Conservation (phyloP, 2,329 filamentous ascomycete species). For the Fusarium napiforme region DNA sequence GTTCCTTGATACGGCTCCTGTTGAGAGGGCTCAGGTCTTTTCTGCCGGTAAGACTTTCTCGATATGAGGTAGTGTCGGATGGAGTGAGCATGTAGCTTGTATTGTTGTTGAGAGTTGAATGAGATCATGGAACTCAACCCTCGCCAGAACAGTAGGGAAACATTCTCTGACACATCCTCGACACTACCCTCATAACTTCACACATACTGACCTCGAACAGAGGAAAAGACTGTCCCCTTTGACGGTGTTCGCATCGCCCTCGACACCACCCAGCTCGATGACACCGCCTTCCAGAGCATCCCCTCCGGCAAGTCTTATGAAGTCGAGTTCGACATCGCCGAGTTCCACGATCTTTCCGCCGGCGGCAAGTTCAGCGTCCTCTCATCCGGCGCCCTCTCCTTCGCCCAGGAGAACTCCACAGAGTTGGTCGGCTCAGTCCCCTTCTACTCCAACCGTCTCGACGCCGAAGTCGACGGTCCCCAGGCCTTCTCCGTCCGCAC, state of each 20-base stretch:
- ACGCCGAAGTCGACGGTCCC: conserved; percentile 65
- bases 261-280: conserved; percentile 55
- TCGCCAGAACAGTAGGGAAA: neutral
- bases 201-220: conserved; percentile 33
- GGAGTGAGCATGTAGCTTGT: neutral
- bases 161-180: neutral
- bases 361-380: conserved; percentile 68
- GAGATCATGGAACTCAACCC: neutral
- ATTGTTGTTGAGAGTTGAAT: neutral
- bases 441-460: conserved; percentile 69
- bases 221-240: conserved; percentile 57
- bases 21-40: conserved; percentile 65
- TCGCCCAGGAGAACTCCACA: conserved; percentile 62
- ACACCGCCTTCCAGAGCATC: conserved; percentile 63
- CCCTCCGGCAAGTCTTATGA: conserved; percentile 61
- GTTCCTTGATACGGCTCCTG: conserved; percentile 62
- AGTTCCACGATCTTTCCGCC: conserved; percentile 62
- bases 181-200: no score
- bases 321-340: conserved; percentile 64
- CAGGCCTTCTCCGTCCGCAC: conserved; percentile 62
- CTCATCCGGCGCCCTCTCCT: conserved; percentile 66
- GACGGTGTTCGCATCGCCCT: conserved; percentile 65
- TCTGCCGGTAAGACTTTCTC: conserved; percentile 51
- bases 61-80: neutral
- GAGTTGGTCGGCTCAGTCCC: conserved; percentile 65